Evolutionary conservation across 805 yeast species (phyloP), one percentile per base, ranked within the genome.

Genomic region (Cyberlindnera maritima): DNA sequence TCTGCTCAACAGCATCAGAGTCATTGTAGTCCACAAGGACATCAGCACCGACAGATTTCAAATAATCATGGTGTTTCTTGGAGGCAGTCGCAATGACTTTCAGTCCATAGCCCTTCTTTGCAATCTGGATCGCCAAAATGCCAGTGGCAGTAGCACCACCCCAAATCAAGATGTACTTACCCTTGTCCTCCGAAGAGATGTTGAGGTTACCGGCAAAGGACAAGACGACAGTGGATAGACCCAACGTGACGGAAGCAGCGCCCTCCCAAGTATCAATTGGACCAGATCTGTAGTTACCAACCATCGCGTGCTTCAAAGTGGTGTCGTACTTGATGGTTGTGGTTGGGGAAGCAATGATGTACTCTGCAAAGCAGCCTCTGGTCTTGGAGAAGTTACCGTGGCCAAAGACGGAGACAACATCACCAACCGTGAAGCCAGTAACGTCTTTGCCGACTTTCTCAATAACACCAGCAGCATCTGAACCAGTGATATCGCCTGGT

Each of bases 121-220:
- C 84, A 38, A 81, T 52, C 68, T 85, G 91, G 45, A 81, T 74
- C 10, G 81, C 79, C 20, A 68, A 39, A 41, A 68, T 70, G 21
- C 89, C 90, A 11, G 83, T 71, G 19, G 84, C 74, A 19, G 86
- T 73, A 14, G 88, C 79, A 52, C 85, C 91, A 58, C 85, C 83
- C 82, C 84, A 79, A 39, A 81, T 67, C 41, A 81, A 59, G 33
- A 81, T 59, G 50, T 68, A 67, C 48, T 68, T 68, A 38, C 67
- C 70, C 9, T 55, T 49, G 44, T 70, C 69, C 3, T 59, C 53
- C 3, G 49, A 20, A 68, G 80, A 60, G 57, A 65, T 67, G 39
- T 77, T 58, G 15, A 81, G 75, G 42, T 67, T 65, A 11, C 69
- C 57, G 14, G 85, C 86, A 26, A 78, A 72, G 17, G 71, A 72